Conservation (phyloP, 306 rosid genomes). For the Quercus engelmannii region DNA sequence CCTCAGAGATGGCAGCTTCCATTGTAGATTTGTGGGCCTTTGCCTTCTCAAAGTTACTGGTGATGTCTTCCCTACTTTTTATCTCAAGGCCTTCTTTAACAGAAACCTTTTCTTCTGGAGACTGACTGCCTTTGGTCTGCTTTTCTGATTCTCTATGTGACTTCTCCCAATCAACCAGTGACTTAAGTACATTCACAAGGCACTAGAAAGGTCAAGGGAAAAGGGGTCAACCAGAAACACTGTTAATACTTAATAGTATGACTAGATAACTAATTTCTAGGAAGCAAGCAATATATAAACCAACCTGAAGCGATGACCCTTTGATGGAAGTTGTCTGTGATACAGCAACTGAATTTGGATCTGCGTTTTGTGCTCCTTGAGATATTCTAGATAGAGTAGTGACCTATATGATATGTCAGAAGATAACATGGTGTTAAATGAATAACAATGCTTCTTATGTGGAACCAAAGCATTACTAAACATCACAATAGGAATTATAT, state of each 20-base stretch:
- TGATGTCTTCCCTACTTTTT: slow-evolving; percentile 61
- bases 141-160: slow-evolving; percentile 57
- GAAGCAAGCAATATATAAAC: slow-evolving; percentile 29
- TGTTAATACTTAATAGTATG: not conserved
- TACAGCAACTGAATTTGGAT: slow-evolving; percentile 70
- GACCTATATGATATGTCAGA: slow-evolving; percentile 54
- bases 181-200: slow-evolving; percentile 92
- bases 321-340: slow-evolving; percentile 76
- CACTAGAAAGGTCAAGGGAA: slow-evolving; percentile 57
- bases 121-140: slow-evolving; percentile 36
- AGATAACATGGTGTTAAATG: slow-evolving; percentile 18
- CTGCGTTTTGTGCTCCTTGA: slow-evolving; percentile 77
- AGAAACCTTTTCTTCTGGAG: slow-evolving; percentile 53
- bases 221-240: slow-evolving; percentile 25
- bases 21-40: slow-evolving; percentile 94
- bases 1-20: slow-evolving; percentile 94
- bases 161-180: slow-evolving; percentile 96
- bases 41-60: slow-evolving; percentile 87
- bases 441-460: not conserved
- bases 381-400: slow-evolving; percentile 86
- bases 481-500: slow-evolving; percentile 11
- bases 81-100: slow-evolving; percentile 62
- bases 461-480: slow-evolving; percentile 10
- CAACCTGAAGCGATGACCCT: slow-evolving; percentile 96
- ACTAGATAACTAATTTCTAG: slow-evolving; percentile 22